Percentiles rank a stretch among this genome's conserved stretches.
Evolutionary conservation across 768 basidiomycete species (phyloP).

Genomic region (Termitomyces sp.): DNA sequence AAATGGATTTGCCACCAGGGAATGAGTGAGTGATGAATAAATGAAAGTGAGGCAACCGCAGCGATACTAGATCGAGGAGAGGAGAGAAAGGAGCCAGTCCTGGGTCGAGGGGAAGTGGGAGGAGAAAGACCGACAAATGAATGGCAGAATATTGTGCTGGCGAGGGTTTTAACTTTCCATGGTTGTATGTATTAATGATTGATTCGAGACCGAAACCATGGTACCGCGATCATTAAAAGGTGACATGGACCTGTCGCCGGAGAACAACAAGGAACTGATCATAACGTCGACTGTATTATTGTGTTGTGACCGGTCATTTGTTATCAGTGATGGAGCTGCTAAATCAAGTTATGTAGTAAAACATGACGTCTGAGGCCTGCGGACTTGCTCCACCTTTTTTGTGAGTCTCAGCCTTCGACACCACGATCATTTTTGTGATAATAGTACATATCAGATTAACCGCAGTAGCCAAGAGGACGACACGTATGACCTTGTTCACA

Average conservation of each 20-base stretch:
- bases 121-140: not conserved
- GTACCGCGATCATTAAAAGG: not conserved
- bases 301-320: not conserved
- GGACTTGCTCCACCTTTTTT: not conserved
- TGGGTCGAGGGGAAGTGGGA: constrained; percentile 9
- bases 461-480: too few relatives aligned
- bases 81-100: constrained; percentile 17
- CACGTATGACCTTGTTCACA: too few relatives aligned
- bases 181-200: too few relatives aligned
- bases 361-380: too few relatives aligned
- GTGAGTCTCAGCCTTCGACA: too few relatives aligned
- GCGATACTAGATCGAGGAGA: constrained; percentile 9
- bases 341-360: too few relatives aligned
- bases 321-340: not conserved
- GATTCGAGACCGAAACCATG: constrained; percentile 6
- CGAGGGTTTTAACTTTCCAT: not conserved
- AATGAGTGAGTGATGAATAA: not conserved
- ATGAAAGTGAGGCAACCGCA: constrained; percentile 6
- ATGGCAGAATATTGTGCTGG: not conserved
- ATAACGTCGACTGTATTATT: not conserved
- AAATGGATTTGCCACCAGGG: not conserved
- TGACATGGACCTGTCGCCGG: not conserved
- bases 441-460: too few relatives aligned
- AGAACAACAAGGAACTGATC: not conserved
- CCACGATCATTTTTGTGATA: too few relatives aligned